These are phyloP conservation scores for Calamus simplicifolius DNA, from an alignment of 176 grass and related monocot genomes.

Conservation along the genomic window DNA sequence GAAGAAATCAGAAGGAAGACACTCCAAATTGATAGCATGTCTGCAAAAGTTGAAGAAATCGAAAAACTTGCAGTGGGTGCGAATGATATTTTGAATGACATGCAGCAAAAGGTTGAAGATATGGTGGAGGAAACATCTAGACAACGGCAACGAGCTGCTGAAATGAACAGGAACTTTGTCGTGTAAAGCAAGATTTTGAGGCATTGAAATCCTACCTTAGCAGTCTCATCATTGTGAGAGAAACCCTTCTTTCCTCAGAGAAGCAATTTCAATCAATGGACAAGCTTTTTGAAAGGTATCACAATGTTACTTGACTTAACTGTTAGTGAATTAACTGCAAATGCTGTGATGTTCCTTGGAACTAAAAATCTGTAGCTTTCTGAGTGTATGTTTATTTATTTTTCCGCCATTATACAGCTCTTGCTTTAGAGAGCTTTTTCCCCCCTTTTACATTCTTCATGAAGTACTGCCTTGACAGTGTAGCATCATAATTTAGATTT, in stretches of 20 bases:
- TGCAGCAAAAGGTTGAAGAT: slow-evolving; percentile 76
- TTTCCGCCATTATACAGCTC: too few species aligned
- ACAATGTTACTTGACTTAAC: neutral
- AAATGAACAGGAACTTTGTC: slow-evolving; percentile 71
- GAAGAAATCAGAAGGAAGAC: slow-evolving; percentile 79
- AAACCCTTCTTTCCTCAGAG: slow-evolving; percentile 80
- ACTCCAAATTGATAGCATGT: slow-evolving; percentile 67
- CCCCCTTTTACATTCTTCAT: too few species aligned
- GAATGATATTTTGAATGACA: slow-evolving; percentile 66
- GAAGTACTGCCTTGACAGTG: too few species aligned
- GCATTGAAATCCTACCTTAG: slow-evolving; percentile 65
- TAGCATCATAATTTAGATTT: too few species aligned
- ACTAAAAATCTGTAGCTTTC: too few species aligned
- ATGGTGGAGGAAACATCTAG: slow-evolving; percentile 81
- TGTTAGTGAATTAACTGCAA: too few species aligned
- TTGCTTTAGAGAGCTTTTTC: too few species aligned
- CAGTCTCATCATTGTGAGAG: slow-evolving; percentile 74
- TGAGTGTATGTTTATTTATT: too few species aligned
- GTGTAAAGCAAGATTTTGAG: slow-evolving; percentile 88
- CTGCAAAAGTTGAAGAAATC: slow-evolving; percentile 80
- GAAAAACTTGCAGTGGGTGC: slow-evolving; percentile 64
- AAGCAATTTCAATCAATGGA: slow-evolving; percentile 79
- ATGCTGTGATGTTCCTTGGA: too few species aligned
- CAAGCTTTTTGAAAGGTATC: slow-evolving; percentile 81
- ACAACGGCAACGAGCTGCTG: slow-evolving; percentile 60